Conservation (phyloP, 768 basidiomycete species). For the Holtermanniella nyarrowii region DNA sequence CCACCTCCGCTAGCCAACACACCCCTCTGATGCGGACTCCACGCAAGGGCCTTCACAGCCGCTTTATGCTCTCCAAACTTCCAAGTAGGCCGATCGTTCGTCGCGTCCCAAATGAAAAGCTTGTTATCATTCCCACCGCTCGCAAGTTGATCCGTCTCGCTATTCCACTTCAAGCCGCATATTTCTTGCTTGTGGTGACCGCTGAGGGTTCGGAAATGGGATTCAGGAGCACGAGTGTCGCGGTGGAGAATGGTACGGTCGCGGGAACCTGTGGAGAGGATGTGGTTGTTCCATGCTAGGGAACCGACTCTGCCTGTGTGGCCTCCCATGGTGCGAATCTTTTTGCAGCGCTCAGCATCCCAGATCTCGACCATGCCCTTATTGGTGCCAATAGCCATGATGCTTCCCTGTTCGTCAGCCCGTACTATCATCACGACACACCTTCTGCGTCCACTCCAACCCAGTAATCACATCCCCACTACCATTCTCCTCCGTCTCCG, state of each 20-base stretch:
- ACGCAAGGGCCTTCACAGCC: conserved; percentile 89
- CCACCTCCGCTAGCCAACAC: conserved; percentile 91
- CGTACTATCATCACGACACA: conserved; percentile 24
- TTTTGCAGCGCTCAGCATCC: conserved; percentile 66
- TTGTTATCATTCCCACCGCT: conserved; percentile 98
- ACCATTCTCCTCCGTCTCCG: conserved; percentile 22
- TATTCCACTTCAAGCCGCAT: conserved; percentile 88
- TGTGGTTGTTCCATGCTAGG: conserved; percentile 81
- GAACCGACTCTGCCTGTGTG: conserved; percentile 86
- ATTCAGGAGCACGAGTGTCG: conserved; percentile 67
- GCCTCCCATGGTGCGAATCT: conserved; percentile 73
- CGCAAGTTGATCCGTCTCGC: conserved; percentile 55
- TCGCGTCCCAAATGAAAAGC: conserved; percentile 90
- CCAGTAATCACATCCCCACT: conserved; percentile 64
- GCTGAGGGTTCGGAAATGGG: conserved; percentile 54
- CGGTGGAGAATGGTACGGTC: conserved; percentile 86
- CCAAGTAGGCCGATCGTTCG: conserved; percentile 61
- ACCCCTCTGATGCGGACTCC: conserved; percentile 90
- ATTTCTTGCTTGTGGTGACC: conserved; percentile 67
- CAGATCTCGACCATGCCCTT: conserved; percentile 83
- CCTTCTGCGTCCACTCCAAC: conserved; percentile 82
- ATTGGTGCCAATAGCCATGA: conserved; percentile 87
- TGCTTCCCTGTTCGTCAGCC: conserved; percentile 51
- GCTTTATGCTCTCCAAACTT: conserved; percentile 95
- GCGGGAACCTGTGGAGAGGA: conserved; percentile 80